Percentiles rank a stretch among this genome's conserved stretches.
phyloP scores from a whole-genome alignment of 1,139 yeast genomes.

The Kluyveromyces sp. region DNA sequence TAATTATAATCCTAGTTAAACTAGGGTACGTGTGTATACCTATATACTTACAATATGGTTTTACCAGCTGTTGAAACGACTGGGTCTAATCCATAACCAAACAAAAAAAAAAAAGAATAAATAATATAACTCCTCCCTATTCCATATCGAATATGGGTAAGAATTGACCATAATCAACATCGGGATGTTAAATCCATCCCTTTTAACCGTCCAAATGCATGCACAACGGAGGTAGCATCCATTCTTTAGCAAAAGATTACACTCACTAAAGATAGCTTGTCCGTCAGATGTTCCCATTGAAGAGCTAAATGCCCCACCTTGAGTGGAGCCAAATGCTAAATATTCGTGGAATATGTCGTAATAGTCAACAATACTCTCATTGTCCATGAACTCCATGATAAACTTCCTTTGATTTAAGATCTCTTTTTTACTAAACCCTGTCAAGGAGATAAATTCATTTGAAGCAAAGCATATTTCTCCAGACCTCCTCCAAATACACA shows the following conservation, averaged over 20 bases:
- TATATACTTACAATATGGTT: too few species aligned
- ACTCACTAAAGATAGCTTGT: slow-evolving; percentile 47
- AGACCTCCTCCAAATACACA: slow-evolving; percentile 70
- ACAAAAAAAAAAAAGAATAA: background rate
- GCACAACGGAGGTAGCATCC: slow-evolving; percentile 44
- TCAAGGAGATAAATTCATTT: slow-evolving; percentile 54
- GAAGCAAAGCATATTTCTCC: slow-evolving; percentile 70
- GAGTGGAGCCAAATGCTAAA: slow-evolving; percentile 68
- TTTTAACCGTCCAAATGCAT: slow-evolving; percentile 79
- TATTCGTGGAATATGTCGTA: slow-evolving; percentile 66
- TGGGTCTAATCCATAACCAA: background rate
- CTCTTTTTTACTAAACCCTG: slow-evolving; percentile 39
- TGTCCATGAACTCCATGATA: slow-evolving; percentile 81
- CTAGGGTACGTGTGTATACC: too few species aligned
- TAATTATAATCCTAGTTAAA: too few species aligned
- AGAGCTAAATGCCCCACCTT: slow-evolving; percentile 5
- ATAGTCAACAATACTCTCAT: slow-evolving; percentile 73
- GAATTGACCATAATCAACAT: slow-evolving; percentile 86
- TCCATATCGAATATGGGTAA: slow-evolving; percentile 47
- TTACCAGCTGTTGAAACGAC: too few species aligned
- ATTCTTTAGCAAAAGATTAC: slow-evolving; percentile 50
- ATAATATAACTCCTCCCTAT: background rate
- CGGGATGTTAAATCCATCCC: slow-evolving; percentile 88
- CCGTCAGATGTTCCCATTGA: slow-evolving; percentile 12
- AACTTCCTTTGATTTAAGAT: slow-evolving; percentile 39